phyloP scores from a whole-genome alignment of 176 grass and related monocot species.

The sorghum (Sorghum bicolor) region Sorghum_bicolor_NCBIv3 NC_012872.2:71201501-71202000 shows the following conservation, averaged over 20 bases:
- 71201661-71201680: neutral
- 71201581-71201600: slow-evolving; percentile 50
- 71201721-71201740: neutral
- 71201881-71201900: neutral
- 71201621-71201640: neutral
- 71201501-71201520: slow-evolving; percentile 86
- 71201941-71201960: neutral
- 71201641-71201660: neutral
- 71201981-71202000: neutral
- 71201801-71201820: neutral
- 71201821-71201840: neutral
- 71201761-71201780: neutral
- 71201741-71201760: slow-evolving; percentile 48
- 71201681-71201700: neutral
- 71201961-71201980: neutral
- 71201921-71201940: neutral
- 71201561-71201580: slow-evolving; percentile 90
- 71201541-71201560: slow-evolving; percentile 71
- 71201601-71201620: neutral
- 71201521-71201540: slow-evolving; percentile 60
- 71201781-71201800: neutral
- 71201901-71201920: neutral
- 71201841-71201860: neutral
- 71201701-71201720: neutral
- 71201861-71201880: neutral